Percentiles rank a stretch among this genome's conserved stretches.
phyloP scores from a whole-genome alignment of 164 flowering plant genomes.

The Nelumbo lutea region DNA sequence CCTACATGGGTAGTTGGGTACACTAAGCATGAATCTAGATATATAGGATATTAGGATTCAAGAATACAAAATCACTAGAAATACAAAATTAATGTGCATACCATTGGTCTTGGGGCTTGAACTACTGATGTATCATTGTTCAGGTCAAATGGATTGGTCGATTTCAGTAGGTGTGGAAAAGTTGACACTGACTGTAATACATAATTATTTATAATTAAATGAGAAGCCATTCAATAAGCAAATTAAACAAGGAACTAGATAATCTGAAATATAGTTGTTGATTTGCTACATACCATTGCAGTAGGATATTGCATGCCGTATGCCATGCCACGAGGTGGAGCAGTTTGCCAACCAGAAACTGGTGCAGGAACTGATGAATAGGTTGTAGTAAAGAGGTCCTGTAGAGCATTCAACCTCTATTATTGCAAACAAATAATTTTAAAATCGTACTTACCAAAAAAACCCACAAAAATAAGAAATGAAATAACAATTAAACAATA shows the following conservation, averaged over 20 bases:
- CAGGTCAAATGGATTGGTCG: conserved; percentile 83
- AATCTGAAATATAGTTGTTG: background rate
- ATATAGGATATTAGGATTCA: background rate
- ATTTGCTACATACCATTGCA: conserved; percentile 36
- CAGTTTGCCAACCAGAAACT: conserved; percentile 61
- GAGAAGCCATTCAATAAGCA: background rate
- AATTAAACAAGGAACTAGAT: background rate
- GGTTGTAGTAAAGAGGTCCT: conserved; percentile 71
- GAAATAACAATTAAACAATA: background rate
- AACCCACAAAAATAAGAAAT: background rate
- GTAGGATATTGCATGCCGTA: conserved; percentile 59
- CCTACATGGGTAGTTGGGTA: too few species aligned
- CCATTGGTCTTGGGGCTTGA: conserved; percentile 39
- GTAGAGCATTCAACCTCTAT: conserved; percentile 12
- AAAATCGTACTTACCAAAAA: background rate
- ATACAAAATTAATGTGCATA: conserved; percentile 21
- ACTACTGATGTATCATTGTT: conserved; percentile 37
- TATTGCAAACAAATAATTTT: background rate
- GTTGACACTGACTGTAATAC: conserved; percentile 41
- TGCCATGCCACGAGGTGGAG: conserved; percentile 49
- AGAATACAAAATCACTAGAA: background rate
- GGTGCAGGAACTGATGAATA: conserved; percentile 41
- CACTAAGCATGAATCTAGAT: too few species aligned
- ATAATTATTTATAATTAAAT: conserved; percentile 7
- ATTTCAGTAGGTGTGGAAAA: conserved; percentile 39